Base-by-base conservation (phyloP, 1,284 basidiomycete genomes). In the Trichosporon sp. region DNA sequence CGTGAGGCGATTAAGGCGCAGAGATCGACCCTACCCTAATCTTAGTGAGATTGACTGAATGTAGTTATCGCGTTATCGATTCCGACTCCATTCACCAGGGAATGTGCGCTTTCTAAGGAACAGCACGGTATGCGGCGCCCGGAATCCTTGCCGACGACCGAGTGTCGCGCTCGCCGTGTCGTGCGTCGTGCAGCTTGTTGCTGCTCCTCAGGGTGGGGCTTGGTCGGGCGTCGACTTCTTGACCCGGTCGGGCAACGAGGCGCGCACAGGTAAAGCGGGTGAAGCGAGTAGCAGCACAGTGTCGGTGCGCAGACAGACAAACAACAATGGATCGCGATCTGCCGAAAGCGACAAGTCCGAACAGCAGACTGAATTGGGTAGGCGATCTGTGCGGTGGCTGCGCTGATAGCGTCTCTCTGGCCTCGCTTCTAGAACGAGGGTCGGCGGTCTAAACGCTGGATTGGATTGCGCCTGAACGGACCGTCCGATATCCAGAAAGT, bases 321-420 rank as follows among this genome's bases (percentile, higher is more conserved):
- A 11, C 16, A 29, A 27, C 49, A 29, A 54, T 27, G 25, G n/a
- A n/a, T n/a, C n/a, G 16, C 16, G 27, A 54, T 16, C 19, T 16
- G 16, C 49, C 25, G 49, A 54, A 54, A 31, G 25, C 49, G 49
- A 54, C 49, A 54, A 54, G 27, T 29, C 25, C 49, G 49, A 27
- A n/a, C 49, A 54, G 29, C 25, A 14, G 40, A 44, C 40, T 44
- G 40, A 44, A 44, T 44, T 44, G 40, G 7, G 11, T 3, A 21
- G 46, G 49, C 49, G 49, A 54, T 54, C 49, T n/a, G 49, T 54
- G 49, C 49, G 25, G 49, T 54, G 49, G 49, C 27, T 19, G 25
- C 49, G 49, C 14, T n/a, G 49, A 29, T 54, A 54, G 49, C 49
- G 49, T 44, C 40, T 44, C 40, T 21, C 40, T 44, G 19, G 19